Base-by-base conservation (phyloP, 78 protist genomes). In the Diacronema lutheri region DNA sequence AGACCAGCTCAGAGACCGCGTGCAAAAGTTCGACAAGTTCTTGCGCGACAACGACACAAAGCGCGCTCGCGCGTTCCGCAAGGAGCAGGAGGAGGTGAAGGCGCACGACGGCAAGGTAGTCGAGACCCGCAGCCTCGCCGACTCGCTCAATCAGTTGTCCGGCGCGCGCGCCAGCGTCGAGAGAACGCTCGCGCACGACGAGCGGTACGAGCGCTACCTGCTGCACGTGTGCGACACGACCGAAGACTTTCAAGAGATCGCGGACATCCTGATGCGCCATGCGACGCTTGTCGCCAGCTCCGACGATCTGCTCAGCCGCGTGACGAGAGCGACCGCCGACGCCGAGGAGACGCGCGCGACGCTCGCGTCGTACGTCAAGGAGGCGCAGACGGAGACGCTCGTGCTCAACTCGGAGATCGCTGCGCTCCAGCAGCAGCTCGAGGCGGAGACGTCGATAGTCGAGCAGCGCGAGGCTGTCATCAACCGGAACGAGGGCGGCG, bases 11-110 rank as follows among this genome's bases (percentile, higher is more conserved):
- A 50, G 35, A 68, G 83, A 77, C 19, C 82, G 50, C 25, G 83
- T 77, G 57, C 25, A 29, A 40, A 77, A 77, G 66, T 77, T 77
- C 19, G 83, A 77, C 83, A 77, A 77, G 33, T 77, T 77, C 83
- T 29, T 77, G 57, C 23, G 56, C 31, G 83, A 77, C 12, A 77
- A 55, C 31, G 83, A 77, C 66, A 64, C 83, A 21, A 77, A 77
- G 46, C 62, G 83, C 12, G 50, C 19, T 14, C 83, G 83, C 40
- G 83, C 83, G 46, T 0, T 6, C 19, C 79, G 79, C 12, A 40
- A 41, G 57, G 79, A 20, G 61, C 61, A 56, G 61, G 79, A 71
- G 35, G 79, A 71, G 79, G 37, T 7, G 26, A 71, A 71, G 57
- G 16, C 11, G 31, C 35, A 21, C 13, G 79, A 71, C 55, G 16